phyloP scores from a whole-genome alignment of 192 early-diverging fungal genomes.

The Coemansia sp. region DNA sequence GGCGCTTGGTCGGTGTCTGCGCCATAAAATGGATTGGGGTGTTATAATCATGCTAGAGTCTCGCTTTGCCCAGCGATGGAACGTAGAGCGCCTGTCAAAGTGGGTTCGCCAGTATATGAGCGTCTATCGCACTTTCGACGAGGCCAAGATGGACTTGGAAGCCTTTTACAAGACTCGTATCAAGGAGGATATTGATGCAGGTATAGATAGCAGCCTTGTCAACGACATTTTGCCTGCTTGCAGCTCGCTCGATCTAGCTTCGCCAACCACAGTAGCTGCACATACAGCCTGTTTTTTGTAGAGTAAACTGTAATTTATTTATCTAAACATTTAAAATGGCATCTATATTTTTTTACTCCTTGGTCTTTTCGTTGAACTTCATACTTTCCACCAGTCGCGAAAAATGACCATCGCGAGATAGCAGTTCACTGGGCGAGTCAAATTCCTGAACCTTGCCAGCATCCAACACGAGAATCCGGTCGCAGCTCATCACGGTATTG shows the following conservation, averaged over 20 bases:
- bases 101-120: conserved; percentile 45
- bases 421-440: conserved; percentile 61
- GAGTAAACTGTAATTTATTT: not conserved
- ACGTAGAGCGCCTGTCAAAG: conserved; percentile 45
- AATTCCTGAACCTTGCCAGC: conserved; percentile 66
- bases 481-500: conserved; percentile 65
- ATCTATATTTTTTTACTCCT: not conserved
- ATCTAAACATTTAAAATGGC: not conserved
- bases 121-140: conserved; percentile 14
- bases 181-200: conserved; percentile 5
- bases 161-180: conserved; percentile 30
- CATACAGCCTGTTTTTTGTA: not conserved
- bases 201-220: not conserved
- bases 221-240: not conserved
- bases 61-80: conserved; percentile 35
- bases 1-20: conserved; percentile 60
- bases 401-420: conserved; percentile 27
- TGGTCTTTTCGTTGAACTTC: conserved; percentile 8
- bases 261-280: not conserved
- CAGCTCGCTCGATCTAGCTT: not conserved
- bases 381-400: conserved; percentile 14
- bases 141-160: conserved; percentile 22
- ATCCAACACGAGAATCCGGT: conserved; percentile 76
- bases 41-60: conserved; percentile 61
- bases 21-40: conserved; percentile 61